These are phyloP conservation scores for Posidonia australis DNA, from an alignment of 106 monocot genomes.

Conservation along the genomic window DNA sequence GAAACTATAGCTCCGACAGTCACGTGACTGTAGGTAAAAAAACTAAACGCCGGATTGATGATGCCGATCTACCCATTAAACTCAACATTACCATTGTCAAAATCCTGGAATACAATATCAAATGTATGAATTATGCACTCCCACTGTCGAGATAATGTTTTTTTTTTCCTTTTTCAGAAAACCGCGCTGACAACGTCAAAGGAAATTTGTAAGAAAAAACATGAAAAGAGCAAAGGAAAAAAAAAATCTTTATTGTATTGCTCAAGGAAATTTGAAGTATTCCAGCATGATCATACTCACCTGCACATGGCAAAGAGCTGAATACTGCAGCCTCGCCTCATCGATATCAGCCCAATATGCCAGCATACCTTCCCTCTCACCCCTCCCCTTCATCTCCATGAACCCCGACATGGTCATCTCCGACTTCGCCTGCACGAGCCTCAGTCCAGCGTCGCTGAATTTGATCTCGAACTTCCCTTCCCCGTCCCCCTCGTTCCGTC, in stretches of 20 bases:
- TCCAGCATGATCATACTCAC: conserved; percentile 10
- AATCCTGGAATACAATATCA: too few species aligned
- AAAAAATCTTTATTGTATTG: background rate
- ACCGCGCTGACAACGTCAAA: too few species aligned
- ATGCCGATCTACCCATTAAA: too few species aligned
- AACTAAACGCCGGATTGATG: too few species aligned
- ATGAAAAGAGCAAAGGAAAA: too few species aligned
- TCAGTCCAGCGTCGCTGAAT: conserved; percentile 49
- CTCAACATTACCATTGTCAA: too few species aligned
- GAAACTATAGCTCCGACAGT: too few species aligned
- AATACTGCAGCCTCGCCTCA: conserved; percentile 30
- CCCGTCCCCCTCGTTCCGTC: conserved; percentile 1
- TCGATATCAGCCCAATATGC: conserved; percentile 47
- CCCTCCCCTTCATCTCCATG: conserved; percentile 20
- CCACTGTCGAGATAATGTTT: too few species aligned
- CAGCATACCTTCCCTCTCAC: conserved; percentile 28
- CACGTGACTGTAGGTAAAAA: too few species aligned
- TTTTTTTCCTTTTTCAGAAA: too few species aligned
- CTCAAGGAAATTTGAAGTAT: background rate
- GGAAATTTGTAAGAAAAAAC: too few species aligned
- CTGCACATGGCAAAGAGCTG: conserved; percentile 51
- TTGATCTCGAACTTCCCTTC: conserved; percentile 49
- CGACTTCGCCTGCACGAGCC: conserved; percentile 56
- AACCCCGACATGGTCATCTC: conserved; percentile 44
- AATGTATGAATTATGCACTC: too few species aligned